These are phyloP conservation scores for Phytophthora pistaciae DNA, from an alignment of 352 stramenopile genomes.

Conservation along the genomic window DNA sequence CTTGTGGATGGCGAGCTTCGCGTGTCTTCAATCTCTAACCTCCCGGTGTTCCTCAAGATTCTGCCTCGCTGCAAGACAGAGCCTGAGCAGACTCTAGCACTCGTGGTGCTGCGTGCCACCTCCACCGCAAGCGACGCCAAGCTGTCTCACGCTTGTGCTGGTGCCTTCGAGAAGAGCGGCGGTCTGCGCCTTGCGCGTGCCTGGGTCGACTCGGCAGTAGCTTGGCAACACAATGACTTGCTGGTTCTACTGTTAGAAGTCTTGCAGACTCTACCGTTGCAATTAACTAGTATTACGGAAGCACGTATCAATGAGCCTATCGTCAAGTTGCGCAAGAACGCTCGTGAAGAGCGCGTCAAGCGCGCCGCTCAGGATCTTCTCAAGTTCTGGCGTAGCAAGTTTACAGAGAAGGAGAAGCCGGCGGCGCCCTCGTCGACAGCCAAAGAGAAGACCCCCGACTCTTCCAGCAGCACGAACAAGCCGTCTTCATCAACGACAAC, in stretches of 20 bases:
- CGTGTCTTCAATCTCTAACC: slow-evolving; percentile 55
- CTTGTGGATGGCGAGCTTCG: slow-evolving; percentile 70
- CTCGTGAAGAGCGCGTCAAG: slow-evolving; percentile 81
- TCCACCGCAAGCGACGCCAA: slow-evolving; percentile 63
- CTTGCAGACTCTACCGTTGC: slow-evolving; percentile 80
- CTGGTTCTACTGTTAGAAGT: slow-evolving; percentile 85
- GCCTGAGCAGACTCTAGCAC: slow-evolving; percentile 71
- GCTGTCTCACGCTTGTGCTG: slow-evolving; percentile 63
- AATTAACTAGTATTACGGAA: slow-evolving; percentile 90
- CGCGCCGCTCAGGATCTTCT: slow-evolving; percentile 84
- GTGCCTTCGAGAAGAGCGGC: slow-evolving; percentile 75
- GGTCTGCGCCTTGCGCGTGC: slow-evolving; percentile 79
- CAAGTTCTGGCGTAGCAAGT: slow-evolving; percentile 86
- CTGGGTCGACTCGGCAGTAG: slow-evolving; percentile 82
- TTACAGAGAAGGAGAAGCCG: slow-evolving; percentile 86
- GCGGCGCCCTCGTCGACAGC: slow-evolving; percentile 31
- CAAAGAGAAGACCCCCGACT: slow-evolving; percentile 19
- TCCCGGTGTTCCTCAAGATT: slow-evolving; percentile 70
- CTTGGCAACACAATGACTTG: slow-evolving; percentile 85
- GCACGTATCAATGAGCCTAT: slow-evolving; percentile 90
- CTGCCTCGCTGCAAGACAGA: slow-evolving; percentile 72
- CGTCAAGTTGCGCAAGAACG: slow-evolving; percentile 85
- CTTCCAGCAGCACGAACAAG: slow-evolving; percentile 23
- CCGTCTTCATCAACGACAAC: slow-evolving; percentile 25
- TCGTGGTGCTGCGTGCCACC: slow-evolving; percentile 78